Evolutionary conservation across 768 basidiomycete genomes (phyloP), one percentile per base, ranked within the genome.

Genomic region (Peribolospora kevripleyi): DNA sequence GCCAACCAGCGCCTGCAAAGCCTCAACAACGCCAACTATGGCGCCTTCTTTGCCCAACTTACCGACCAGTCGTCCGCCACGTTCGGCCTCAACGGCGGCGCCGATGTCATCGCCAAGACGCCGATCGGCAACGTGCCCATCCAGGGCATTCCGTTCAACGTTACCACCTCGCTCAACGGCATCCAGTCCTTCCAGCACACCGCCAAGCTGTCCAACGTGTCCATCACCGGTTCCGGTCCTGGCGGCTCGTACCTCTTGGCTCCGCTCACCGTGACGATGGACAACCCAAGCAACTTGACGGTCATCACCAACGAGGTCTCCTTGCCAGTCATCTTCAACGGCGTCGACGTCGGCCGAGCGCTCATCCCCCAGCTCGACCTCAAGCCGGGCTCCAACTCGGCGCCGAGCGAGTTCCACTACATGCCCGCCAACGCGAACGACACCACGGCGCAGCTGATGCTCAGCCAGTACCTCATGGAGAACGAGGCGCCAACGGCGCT

Each of bases 51-150:
- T 78, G 77, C 71, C 80, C 45, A 65, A 67, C 37, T 65, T 80
- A 38, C 77, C 79, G 5, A 68, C 13, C 25, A 25, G 25, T 1
- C 25, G 25, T 25, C 58, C 4, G 58, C 53, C 1, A 39, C 56
- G 0, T 53, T 59, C 6, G 37, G 53, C 1, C 58, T 59, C 0
- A 55, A 55, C 2, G 53, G 56, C 38, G 54, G 65, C 54, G 66
- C 67, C 39, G 59, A 73, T 42, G 72, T 71, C 9, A 67, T 70
- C 48, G 78, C 79, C 48, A 78, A 78, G 0, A 73, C 80, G 2
- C 81, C 80, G 36, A 82, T 79, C 0, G 80, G 81, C 37, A 66
- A 81, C 61, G 71, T 82, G 8, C 75, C 76, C 4, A 81, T 84
- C 57, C 68, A 72, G 3, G 74, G 74, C 5, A 78, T 83, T 59